Base-by-base conservation (phyloP, 305 asterid genomes). In the Solanum hybrid region DNA sequence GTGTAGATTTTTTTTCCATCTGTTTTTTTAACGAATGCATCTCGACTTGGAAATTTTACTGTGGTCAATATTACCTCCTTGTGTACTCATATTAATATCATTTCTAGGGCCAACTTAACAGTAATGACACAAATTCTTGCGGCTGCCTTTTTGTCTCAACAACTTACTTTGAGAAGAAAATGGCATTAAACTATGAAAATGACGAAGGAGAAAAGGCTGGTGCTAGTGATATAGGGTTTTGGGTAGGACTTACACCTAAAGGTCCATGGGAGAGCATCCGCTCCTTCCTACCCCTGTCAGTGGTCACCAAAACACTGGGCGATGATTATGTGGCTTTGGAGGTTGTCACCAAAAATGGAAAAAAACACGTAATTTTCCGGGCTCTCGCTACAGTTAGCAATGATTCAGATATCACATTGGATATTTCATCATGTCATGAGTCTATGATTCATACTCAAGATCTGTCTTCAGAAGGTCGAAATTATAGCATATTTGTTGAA, bases 221-320 rank as follows among this genome's bases (percentile, higher is more conserved):
- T 92, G 96, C 93, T 92, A 95, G 91, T 89, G 99, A 97, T 89
- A 92, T 94, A 80, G 99, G 99, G 84, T 98, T 98, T 93, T 95
- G 97, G 97, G 94, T 97, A 92, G 95, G 98, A 91, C 97, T 97
- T 89, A 92, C 94, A 89, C 96, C 95, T 37, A 94, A 94, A 91
- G 99, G 99, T 91, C 95, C 97, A 89, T 98, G 99, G 99, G 96
- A 98, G 93, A 97, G 99, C 93, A 95, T 96, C 87, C 98, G 98
- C 61, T 98, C 99, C 87, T 94, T 95, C 91, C 97, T 97, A 93
- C 99, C 99, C 86, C 90, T 93, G 71, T 95, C 99, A 88, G 97
- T 96, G 90, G 94, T 92, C 91, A 93, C 98, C 89, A 94, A 93
- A 95, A 94, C 95, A 92, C 91, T 98, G 88, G 90, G 93, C 87